Conservation (phyloP, 1,284 basidiomycete species). For the Cutaneotrichosporon dermatis region DNA sequence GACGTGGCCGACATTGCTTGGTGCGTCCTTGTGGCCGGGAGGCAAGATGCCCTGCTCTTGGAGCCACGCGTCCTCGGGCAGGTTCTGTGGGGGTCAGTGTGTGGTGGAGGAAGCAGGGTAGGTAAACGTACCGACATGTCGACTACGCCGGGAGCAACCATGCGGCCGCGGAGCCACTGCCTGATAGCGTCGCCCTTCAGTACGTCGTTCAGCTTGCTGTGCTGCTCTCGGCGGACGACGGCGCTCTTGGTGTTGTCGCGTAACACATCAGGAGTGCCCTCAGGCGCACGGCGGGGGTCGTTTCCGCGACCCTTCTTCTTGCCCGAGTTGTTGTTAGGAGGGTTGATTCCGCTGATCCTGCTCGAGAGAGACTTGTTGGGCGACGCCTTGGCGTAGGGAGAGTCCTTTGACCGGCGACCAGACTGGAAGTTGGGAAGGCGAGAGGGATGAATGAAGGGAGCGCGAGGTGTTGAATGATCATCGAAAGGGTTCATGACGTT, state of each 20-base stretch:
- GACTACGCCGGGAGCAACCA: slow-evolving; percentile 36
- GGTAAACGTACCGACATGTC: slow-evolving; percentile 30
- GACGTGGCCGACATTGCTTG: slow-evolving; percentile 32
- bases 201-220: slow-evolving; percentile 34
- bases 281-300: slow-evolving; percentile 20
- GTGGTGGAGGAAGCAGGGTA: no score
- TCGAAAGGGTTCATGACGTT: background rate
- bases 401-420: slow-evolving; percentile 19
- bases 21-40: slow-evolving; percentile 41
- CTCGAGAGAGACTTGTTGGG: slow-evolving; percentile 13
- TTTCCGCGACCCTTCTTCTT: slow-evolving; percentile 8
- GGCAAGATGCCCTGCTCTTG: slow-evolving; percentile 40
- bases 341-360: slow-evolving; percentile 13
- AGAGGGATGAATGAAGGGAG: slow-evolving; percentile 4
- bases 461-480: background rate
- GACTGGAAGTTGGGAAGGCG: slow-evolving; percentile 14
- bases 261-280: slow-evolving; percentile 26
- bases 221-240: slow-evolving; percentile 20
- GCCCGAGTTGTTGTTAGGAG: background rate
- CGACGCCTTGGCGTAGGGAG: slow-evolving; percentile 20
- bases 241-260: slow-evolving; percentile 12
- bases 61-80: slow-evolving; percentile 39
- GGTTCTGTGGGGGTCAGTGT: slow-evolving; percentile 18
- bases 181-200: slow-evolving; percentile 39
- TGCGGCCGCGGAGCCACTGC: slow-evolving; percentile 37